phyloP scores from a whole-genome alignment of 352 stramenopile species.

The Pythium folliculosum region DNA sequence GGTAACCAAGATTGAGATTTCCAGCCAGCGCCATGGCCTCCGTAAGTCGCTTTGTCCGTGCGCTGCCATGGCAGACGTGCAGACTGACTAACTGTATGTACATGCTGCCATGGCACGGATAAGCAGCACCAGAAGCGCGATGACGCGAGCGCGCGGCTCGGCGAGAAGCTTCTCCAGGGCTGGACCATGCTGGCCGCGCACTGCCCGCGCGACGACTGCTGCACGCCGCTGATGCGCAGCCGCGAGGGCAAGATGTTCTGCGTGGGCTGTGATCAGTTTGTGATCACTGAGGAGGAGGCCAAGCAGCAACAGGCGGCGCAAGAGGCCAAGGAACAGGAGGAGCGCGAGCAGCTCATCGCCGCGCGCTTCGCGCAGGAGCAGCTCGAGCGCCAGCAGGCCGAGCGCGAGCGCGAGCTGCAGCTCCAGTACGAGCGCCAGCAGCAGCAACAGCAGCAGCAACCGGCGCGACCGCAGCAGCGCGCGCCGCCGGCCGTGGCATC shows the following conservation, averaged over 20 bases:
- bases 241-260: slow-evolving; percentile 82
- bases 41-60: no score
- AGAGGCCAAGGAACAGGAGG: slow-evolving; percentile 32
- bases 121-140: slow-evolving; percentile 49
- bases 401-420: slow-evolving; percentile 26
- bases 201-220: slow-evolving; percentile 72
- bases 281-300: slow-evolving; percentile 73
- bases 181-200: slow-evolving; percentile 76
- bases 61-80: neutral
- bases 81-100: neutral
- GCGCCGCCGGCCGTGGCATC: neutral
- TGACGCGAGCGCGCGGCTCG: slow-evolving; percentile 71
- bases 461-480: neutral
- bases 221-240: slow-evolving; percentile 78
- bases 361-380: slow-evolving; percentile 35
- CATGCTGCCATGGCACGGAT: no score
- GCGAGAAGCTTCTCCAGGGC: slow-evolving; percentile 84
- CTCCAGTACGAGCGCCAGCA: slow-evolving; percentile 28
- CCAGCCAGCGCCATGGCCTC: neutral
- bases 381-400: slow-evolving; percentile 25
- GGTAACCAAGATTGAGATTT: neutral
- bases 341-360: slow-evolving; percentile 30
- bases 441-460: slow-evolving; percentile 36
- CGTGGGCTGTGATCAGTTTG: slow-evolving; percentile 74
- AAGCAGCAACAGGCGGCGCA: slow-evolving; percentile 51